Percentiles rank a stretch among this genome's conserved stretches.
Evolutionary conservation across 1,139 yeast genomes (phyloP).

Genomic region (Nadsonia starkeyi-henricii): DNA sequence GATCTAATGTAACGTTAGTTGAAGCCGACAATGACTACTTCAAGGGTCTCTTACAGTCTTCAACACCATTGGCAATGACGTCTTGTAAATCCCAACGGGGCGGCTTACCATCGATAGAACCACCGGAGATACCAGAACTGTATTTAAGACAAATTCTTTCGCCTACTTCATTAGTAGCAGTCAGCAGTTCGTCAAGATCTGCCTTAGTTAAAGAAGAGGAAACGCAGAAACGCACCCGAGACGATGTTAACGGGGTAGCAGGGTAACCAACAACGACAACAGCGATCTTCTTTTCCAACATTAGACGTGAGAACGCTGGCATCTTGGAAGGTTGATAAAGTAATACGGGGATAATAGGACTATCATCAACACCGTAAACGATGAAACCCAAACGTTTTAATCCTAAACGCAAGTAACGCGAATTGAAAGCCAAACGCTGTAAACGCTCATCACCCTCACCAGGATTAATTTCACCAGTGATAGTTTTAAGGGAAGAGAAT

Average conservation of each 20-base stretch:
- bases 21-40: conserved; percentile 6
- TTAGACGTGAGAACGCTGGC: conserved; percentile 81
- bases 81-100: conserved; percentile 73
- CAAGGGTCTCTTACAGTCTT: conserved; percentile 19
- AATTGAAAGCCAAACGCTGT: conserved; percentile 87
- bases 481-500: conserved; percentile 61
- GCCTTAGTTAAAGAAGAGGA: conserved; percentile 86
- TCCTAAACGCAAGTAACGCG: conserved; percentile 83
- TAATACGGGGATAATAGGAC: conserved; percentile 87
- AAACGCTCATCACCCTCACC: conserved; percentile 90
- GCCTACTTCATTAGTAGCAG: conserved; percentile 66
- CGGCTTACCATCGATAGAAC: conserved; percentile 29
- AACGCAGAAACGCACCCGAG: conserved; percentile 87
- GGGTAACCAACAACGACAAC: conserved; percentile 97
- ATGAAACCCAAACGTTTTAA: conserved; percentile 85
- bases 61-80: conserved; percentile 57
- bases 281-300: conserved; percentile 70
- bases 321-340: conserved; percentile 83
- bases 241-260: conserved; percentile 83
- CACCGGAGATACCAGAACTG: conserved; percentile 25
- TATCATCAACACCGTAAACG: conserved; percentile 89
- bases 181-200: conserved; percentile 72
- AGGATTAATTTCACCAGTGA: conserved; percentile 70
- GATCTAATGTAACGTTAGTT: too few relatives aligned
- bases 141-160: conserved; percentile 62